phyloP scores from a whole-genome alignment of 495 filamentous ascomycete species.

The Penicillium steckii region DNA sequence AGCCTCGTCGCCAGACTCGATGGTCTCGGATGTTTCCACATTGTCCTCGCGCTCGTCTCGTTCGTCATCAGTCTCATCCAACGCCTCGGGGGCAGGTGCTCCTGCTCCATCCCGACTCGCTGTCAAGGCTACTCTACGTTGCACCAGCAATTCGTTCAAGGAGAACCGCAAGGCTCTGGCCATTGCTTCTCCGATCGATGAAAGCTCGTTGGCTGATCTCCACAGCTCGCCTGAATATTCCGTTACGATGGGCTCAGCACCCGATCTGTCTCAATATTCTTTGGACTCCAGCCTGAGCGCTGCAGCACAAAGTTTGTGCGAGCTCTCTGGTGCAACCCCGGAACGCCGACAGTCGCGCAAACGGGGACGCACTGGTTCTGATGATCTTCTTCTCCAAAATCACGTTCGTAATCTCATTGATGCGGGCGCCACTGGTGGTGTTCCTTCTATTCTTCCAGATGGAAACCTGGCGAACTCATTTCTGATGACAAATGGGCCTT shows the following conservation, averaged over 20 bases:
- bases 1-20: slow-evolving; percentile 84
- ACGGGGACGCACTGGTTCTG: slow-evolving; percentile 66
- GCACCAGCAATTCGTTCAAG: slow-evolving; percentile 57
- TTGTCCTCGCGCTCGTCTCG: slow-evolving; percentile 60
- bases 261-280: slow-evolving; percentile 52
- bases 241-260: slow-evolving; percentile 46
- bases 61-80: slow-evolving; percentile 73
- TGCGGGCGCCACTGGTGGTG: slow-evolving; percentile 26
- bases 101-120: slow-evolving; percentile 66
- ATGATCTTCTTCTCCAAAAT: slow-evolving; percentile 66
- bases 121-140: slow-evolving; percentile 80
- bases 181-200: slow-evolving; percentile 46
- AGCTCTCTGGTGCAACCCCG: slow-evolving; percentile 51
- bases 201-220: slow-evolving; percentile 46
- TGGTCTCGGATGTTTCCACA: slow-evolving; percentile 79
- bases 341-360: slow-evolving; percentile 51
- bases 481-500: slow-evolving; percentile 17
- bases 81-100: slow-evolving; percentile 64
- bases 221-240: slow-evolving; percentile 63
- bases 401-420: slow-evolving; percentile 64
- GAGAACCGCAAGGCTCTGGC: slow-evolving; percentile 39
- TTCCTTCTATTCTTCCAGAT: slow-evolving; percentile 38
- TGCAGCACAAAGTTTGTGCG: slow-evolving; percentile 68
- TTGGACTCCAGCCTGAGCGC: slow-evolving; percentile 42
- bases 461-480: slow-evolving; percentile 41